Percentiles rank a stretch among this genome's conserved stretches.
Conservation (phyloP, 2,329 filamentous ascomycete genomes). For the Didymella lethalis region DNA sequence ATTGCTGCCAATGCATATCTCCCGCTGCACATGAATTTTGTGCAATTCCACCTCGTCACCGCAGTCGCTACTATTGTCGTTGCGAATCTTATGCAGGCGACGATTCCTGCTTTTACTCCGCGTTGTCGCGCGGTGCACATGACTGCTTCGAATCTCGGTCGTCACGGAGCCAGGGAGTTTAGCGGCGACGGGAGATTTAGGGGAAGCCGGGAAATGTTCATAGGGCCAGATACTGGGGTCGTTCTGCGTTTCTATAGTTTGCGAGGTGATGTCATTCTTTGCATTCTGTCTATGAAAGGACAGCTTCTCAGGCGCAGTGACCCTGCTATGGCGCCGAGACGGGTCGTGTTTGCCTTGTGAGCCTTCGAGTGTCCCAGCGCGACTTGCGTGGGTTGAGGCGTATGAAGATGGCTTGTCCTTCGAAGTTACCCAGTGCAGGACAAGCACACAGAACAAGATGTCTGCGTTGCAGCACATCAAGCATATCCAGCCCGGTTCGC, state of each 20-base stretch:
- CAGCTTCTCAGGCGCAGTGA: neutral
- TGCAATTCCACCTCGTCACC: conserved; percentile 31
- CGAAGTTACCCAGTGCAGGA: neutral
- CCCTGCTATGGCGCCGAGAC: neutral
- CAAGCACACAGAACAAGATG: neutral
- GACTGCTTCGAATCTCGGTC: neutral
- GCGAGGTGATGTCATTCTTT: neutral
- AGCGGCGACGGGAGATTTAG: neutral
- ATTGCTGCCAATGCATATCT: conserved; percentile 6
- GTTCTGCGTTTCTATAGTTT: neutral
- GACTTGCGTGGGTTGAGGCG: neutral
- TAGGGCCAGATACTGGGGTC: neutral
- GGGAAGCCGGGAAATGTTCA: neutral
- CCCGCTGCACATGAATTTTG: conserved; percentile 25
- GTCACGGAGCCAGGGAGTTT: neutral
- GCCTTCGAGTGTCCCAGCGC: neutral
- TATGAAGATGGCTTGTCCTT: neutral
- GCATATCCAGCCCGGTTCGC: neutral
- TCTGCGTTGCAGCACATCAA: neutral
- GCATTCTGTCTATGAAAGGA: neutral
- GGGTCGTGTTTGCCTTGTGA: neutral
- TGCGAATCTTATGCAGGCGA: conserved; percentile 2
- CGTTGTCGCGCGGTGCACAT: neutral
- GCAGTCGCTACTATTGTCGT: conserved; percentile 2
- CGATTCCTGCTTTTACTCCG: neutral